phyloP scores from a whole-genome alignment of 2,329 filamentous ascomycete species.

The Chaetomium olivaceum region DNA sequence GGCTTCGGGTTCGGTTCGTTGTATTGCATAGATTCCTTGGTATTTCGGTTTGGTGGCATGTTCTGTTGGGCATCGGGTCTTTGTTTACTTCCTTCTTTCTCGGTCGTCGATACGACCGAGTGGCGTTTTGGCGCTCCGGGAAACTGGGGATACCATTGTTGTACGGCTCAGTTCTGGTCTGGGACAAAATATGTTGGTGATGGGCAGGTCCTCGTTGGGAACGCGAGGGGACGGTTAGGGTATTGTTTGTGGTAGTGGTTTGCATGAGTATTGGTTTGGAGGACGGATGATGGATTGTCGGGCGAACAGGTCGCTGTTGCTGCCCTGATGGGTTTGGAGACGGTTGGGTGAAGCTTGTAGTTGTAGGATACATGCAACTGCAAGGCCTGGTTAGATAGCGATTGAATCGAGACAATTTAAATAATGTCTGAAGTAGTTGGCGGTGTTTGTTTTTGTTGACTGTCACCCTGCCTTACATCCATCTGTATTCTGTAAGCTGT shows the following conservation, averaged over 20 bases:
- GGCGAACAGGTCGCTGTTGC: background rate
- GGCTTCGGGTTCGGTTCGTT: slow-evolving; percentile 8
- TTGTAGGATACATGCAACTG: slow-evolving; percentile 19
- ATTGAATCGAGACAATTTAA: slow-evolving; percentile 10
- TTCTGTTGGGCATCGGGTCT: slow-evolving; percentile 12
- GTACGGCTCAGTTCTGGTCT: slow-evolving; percentile 17
- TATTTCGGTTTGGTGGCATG: slow-evolving; percentile 2
- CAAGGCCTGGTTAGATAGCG: slow-evolving; percentile 12
- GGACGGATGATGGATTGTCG: background rate
- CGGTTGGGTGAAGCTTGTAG: background rate
- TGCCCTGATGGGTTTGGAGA: background rate
- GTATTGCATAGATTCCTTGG: slow-evolving; percentile 19
- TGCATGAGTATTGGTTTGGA: slow-evolving; percentile 3
- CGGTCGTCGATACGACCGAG: slow-evolving; percentile 27
- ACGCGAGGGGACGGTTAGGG: background rate
- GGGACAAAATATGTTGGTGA: slow-evolving; percentile 9
- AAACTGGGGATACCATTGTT: slow-evolving; percentile 31
- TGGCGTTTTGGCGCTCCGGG: slow-evolving; percentile 32
- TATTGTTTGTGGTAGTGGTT: slow-evolving; percentile 1
- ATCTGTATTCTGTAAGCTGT: background rate
- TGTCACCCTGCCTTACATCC: background rate
- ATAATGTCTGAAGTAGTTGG: background rate
- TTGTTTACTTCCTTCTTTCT: slow-evolving; percentile 16
- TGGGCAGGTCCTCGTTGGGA: background rate
- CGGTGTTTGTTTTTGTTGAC: background rate